Evolutionary conservation across 257 asterid species (phyloP), one percentile per base, ranked within the genome.

Genomic region (Solanum ossicruentum): DNA sequence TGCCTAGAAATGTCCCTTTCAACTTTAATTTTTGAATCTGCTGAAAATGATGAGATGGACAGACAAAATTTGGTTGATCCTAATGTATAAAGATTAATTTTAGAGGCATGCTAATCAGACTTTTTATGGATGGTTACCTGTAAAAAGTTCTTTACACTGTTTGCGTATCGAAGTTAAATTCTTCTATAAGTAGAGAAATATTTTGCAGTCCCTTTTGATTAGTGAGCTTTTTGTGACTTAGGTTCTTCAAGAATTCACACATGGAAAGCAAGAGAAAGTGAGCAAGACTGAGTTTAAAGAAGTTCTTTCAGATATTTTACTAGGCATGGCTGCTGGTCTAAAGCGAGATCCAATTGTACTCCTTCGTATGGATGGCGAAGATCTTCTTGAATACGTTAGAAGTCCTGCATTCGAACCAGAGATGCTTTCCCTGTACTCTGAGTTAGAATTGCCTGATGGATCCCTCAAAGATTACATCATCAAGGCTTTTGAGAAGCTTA

Each of bases 281-380:
- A 89, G 89, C 92, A 96, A 93, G 93, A 87, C 83, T 6, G 91
- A 93, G 91, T 95, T 96, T 81, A 90, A 93, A 92, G 95, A 85
- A 83, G 97, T 95, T 85, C 94, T 96, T 45, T 92, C 97, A 7
- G 97, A 94, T 89, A 89, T 95, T 87, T 92, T 97, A 66, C 66
- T 92, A 75, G 98, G 98, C 89, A 94, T 97, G 98, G 99, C 99
- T 83, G 93, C 98, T 39, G 99, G 98, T 58, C 85, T 97, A 87
- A 92, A 97, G 90, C 92, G 98, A 71, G 98, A 95, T 58, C 97
- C 99, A 12, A 92, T 96, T 43, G 94, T 96, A 70, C 95, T 96
- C 86, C 98, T 96, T 77, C 98, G 98, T 60, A 93, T 96, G 15
- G 99, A 95, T 73, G 99, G 97, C 0, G 94, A 91, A 70, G 99